Evolutionary conservation across 352 stramenopile genomes (phyloP).

Genomic region (Phytophthora megakarya): DNA sequence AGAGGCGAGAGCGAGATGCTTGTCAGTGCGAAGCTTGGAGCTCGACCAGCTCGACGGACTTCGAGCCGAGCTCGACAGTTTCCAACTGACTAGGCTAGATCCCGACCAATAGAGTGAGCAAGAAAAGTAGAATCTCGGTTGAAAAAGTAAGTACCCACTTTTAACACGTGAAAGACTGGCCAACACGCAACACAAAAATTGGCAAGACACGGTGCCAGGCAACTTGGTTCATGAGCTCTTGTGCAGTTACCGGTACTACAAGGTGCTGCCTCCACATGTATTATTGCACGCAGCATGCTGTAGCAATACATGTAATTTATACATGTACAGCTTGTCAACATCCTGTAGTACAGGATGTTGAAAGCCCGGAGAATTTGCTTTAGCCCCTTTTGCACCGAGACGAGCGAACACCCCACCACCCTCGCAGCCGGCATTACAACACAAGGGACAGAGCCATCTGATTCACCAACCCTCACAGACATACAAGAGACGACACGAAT

Average conservation of each 20-base stretch:
- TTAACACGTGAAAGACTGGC: conserved; percentile 13
- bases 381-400: conserved; percentile 1
- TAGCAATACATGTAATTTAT: too few relatives aligned
- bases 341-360: background rate
- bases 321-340: too few relatives aligned
- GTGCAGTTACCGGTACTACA: too few relatives aligned
- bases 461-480: background rate
- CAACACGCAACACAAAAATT: conserved; percentile 17
- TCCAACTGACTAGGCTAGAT: conserved; percentile 14
- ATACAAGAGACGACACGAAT: conserved; percentile 1
- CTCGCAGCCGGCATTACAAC: background rate
- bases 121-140: conserved; percentile 30
- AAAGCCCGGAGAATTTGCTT: background rate
- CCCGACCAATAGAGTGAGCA: conserved; percentile 16
- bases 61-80: conserved; percentile 3
- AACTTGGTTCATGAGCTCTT: too few relatives aligned
- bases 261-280: too few relatives aligned
- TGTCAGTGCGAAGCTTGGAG: conserved; percentile 1
- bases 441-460: background rate
- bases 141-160: conserved; percentile 34
- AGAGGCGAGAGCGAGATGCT: conserved; percentile 6
- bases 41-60: conserved; percentile 1
- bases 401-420: background rate
- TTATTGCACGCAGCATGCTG: background rate
- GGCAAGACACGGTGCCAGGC: too few relatives aligned